phyloP scores from a whole-genome alignment of 192 early-diverging fungal species.

The Coemansia sp. region DNA sequence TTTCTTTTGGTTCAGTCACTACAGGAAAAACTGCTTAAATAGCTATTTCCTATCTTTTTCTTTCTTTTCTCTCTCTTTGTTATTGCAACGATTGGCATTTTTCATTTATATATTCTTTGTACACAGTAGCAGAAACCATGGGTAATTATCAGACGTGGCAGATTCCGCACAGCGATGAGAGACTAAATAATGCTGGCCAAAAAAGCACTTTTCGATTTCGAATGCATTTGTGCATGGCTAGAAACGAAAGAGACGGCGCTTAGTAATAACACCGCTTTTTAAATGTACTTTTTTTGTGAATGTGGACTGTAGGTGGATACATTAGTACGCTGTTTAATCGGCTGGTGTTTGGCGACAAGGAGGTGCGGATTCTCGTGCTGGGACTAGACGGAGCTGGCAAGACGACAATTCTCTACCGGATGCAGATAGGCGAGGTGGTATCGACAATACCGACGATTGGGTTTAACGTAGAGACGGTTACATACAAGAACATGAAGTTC shows the following conservation, averaged over 20 bases:
- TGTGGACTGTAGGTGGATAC: slow-evolving; percentile 22
- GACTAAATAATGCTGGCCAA: not conserved
- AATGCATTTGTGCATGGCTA: too few relatives aligned
- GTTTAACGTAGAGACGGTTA: slow-evolving; percentile 91
- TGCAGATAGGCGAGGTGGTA: slow-evolving; percentile 96
- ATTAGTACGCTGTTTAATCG: slow-evolving; percentile 49
- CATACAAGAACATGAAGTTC: slow-evolving; percentile 98
- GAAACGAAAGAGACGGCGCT: not conserved
- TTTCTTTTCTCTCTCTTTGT: too few relatives aligned
- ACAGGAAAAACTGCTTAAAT: too few relatives aligned
- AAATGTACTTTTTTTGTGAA: not conserved
- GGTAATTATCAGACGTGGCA: not conserved
- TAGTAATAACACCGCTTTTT: not conserved
- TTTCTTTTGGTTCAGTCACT: too few relatives aligned
- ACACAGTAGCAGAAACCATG: slow-evolving; percentile 1
- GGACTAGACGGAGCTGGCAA: slow-evolving; percentile 97
- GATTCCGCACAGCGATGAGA: not conserved
- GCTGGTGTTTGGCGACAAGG: slow-evolving; percentile 88
- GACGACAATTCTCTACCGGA: slow-evolving; percentile 94
- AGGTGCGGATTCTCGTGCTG: slow-evolving; percentile 95
- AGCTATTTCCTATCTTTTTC: too few relatives aligned
- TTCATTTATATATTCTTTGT: slow-evolving; percentile 1
- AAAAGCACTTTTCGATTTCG: too few relatives aligned
- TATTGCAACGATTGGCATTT: not conserved
- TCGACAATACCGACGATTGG: slow-evolving; percentile 94